These are phyloP conservation scores for Cordyceps cateniannulata DNA, from an alignment of 2,329 filamentous ascomycete genomes.

Conservation along the genomic window DNA sequence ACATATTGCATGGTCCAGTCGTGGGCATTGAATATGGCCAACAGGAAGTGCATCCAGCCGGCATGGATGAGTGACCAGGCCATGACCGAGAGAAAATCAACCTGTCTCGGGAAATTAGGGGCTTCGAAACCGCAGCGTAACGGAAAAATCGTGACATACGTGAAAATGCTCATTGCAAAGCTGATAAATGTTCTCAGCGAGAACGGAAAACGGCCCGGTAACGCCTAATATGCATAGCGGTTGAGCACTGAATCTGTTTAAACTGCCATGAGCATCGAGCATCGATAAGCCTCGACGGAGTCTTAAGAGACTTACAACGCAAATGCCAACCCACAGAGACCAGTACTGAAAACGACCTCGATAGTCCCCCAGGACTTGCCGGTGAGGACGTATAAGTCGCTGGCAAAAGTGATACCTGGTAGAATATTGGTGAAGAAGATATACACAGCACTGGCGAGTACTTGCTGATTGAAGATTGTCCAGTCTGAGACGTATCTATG, in stretches of 20 bases:
- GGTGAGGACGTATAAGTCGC: constrained; percentile 56
- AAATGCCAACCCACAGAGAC: constrained; percentile 57
- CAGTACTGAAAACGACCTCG: constrained; percentile 61
- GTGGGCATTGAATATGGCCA: constrained; percentile 61
- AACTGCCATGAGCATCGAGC: background rate
- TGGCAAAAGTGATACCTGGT: constrained; percentile 61
- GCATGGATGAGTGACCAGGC: constrained; percentile 61
- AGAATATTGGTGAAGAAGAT: constrained; percentile 62
- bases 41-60: constrained; percentile 57
- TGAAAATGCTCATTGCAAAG: constrained; percentile 49
- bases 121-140: background rate
- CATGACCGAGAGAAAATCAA: constrained; percentile 60
- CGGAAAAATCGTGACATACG: constrained; percentile 26
- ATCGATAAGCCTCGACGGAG: background rate
- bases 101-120: constrained; percentile 24
- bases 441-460: constrained; percentile 57
- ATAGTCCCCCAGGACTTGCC: constrained; percentile 60
- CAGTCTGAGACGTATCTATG: constrained; percentile 46
- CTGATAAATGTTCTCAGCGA: constrained; percentile 59
- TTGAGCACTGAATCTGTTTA: constrained; percentile 45
- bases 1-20: constrained; percentile 68
- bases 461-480: constrained; percentile 55
- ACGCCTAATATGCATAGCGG: constrained; percentile 60
- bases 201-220: constrained; percentile 60
- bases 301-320: constrained; percentile 38